Evolutionary conservation across 805 yeast genomes (phyloP).

Genomic region (Ogataea methylovora): DNA sequence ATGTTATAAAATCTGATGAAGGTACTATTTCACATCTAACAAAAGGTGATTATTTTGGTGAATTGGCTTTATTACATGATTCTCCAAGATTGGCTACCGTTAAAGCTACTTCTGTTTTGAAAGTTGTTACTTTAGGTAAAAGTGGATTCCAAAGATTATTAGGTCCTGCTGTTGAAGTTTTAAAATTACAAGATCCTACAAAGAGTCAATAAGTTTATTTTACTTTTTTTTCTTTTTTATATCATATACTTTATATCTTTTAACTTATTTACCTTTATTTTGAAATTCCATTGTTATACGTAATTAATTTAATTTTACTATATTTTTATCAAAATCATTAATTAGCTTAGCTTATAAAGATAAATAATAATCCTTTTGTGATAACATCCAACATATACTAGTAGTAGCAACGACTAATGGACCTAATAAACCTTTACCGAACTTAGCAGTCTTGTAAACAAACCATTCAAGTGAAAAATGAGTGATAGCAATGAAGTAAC

Average conservation of each 20-base stretch:
- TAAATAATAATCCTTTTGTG: conserved; percentile 58
- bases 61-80: conserved; percentile 86
- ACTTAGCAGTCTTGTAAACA: conserved; percentile 66
- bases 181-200: conserved; percentile 83
- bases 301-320: not conserved
- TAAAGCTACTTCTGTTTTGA: conserved; percentile 62
- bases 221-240: not conserved
- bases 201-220: conserved; percentile 7
- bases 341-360: not conserved
- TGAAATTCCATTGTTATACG: not conserved
- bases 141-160: conserved; percentile 88
- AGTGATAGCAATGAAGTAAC: conserved; percentile 72
- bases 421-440: conserved; percentile 84
- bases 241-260: not conserved
- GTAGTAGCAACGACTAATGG: conserved; percentile 77
- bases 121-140: conserved; percentile 89
- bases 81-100: conserved; percentile 93
- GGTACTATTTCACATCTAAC: conserved; percentile 55
- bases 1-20: conserved; percentile 50
- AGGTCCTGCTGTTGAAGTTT: conserved; percentile 89
- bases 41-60: conserved; percentile 94
- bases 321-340: not conserved
- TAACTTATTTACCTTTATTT: not conserved
- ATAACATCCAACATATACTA: conserved; percentile 74
- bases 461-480: conserved; percentile 87